Evolutionary conservation across 225 moss, liverwort and hornwort genomes (phyloP).

Genomic region (Thuidium tamariscinum): DNA sequence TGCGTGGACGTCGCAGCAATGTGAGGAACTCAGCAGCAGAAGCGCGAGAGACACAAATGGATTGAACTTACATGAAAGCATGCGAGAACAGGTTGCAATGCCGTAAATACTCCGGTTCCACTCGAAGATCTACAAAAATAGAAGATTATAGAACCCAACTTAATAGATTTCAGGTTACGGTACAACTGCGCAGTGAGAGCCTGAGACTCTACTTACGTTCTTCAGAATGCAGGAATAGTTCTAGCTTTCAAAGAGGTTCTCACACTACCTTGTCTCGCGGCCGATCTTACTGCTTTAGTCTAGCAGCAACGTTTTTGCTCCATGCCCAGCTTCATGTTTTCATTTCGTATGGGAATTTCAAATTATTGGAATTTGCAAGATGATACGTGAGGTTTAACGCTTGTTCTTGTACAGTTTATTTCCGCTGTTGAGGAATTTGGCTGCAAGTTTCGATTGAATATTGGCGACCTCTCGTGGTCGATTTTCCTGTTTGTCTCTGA

Average conservation of each 20-base stretch:
- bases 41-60: neutral
- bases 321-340: neutral
- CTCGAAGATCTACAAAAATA: rapidly evolving
- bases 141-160: neutral
- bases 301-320: neutral
- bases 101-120: neutral
- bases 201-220: too few relatives aligned
- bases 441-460: neutral
- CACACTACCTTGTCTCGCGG: neutral
- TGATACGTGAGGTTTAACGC: neutral
- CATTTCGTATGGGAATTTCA: neutral
- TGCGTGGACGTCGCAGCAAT: neutral
- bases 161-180: neutral
- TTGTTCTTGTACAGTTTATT: neutral
- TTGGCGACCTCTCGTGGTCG: neutral
- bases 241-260: neutral
- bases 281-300: neutral
- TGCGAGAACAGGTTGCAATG: neutral
- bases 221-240: neutral
- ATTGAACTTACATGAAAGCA: neutral
- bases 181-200: neutral
- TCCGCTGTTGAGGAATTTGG: neutral
- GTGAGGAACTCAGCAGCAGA: neutral
- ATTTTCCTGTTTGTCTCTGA: neutral
- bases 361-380: neutral